A percentile compares a stretch with the other conserved stretches of the same genome.
Evolutionary conservation across 2,329 filamentous ascomycete genomes (phyloP).

Genomic region (Diaporthe eres): DNA sequence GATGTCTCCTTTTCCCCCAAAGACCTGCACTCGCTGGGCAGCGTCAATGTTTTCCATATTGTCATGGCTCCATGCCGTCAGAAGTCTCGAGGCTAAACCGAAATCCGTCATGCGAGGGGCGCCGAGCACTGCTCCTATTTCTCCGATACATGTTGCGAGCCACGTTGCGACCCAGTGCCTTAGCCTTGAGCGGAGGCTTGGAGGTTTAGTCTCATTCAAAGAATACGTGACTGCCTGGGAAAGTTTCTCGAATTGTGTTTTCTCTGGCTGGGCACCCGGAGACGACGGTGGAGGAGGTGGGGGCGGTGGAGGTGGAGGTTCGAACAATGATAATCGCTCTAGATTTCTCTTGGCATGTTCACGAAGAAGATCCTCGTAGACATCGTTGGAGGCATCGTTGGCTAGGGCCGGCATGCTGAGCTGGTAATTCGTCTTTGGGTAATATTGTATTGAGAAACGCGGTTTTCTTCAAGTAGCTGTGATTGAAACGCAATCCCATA

Average conservation of each 20-base stretch:
- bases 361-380: not conserved
- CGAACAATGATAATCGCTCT: not conserved
- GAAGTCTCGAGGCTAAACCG: not conserved
- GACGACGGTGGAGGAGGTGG: too few species aligned
- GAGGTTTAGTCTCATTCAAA: not conserved
- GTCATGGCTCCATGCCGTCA: not conserved
- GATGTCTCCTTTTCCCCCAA: not conserved
- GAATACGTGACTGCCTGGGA: not conserved
- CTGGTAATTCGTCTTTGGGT: not conserved
- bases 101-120: not conserved
- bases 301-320: not conserved
- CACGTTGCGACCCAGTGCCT: not conserved
- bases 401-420: not conserved
- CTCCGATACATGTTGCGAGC: not conserved
- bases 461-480: not conserved
- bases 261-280: not conserved
- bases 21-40: not conserved
- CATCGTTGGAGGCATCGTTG: not conserved
- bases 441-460: not conserved
- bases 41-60: not conserved
- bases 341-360: not conserved
- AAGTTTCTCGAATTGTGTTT: not conserved
- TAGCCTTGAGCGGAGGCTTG: not conserved
- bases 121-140: not conserved
- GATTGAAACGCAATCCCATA: not conserved